Conservation (phyloP, 2,329 filamentous ascomycete species). For the Fusarium citri region DNA sequence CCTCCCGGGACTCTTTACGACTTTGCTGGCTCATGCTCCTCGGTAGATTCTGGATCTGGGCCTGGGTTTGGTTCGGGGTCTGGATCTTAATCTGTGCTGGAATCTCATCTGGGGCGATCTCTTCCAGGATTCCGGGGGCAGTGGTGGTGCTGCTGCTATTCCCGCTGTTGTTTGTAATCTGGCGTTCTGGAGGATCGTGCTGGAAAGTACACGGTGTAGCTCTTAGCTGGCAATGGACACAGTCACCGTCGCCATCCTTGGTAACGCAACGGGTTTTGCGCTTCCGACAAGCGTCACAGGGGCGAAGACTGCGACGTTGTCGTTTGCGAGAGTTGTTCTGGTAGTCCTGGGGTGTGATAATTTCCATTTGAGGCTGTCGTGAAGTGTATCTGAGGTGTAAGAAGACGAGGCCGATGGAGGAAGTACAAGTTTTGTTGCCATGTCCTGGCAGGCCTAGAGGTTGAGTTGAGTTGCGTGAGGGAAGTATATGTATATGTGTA, state of each 20-base stretch:
- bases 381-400: slow-evolving; percentile 6
- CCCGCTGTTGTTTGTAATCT: slow-evolving; percentile 34
- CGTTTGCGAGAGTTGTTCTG: slow-evolving; percentile 47
- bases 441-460: background rate
- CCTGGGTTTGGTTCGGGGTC: slow-evolving; percentile 18
- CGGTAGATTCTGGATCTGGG: slow-evolving; percentile 19
- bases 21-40: slow-evolving; percentile 30
- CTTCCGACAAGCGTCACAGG: slow-evolving; percentile 51
- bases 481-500: background rate
- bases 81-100: slow-evolving; percentile 4
- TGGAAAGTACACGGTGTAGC: slow-evolving; percentile 47
- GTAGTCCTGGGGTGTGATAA: slow-evolving; percentile 50
- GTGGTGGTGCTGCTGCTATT: slow-evolving; percentile 22
- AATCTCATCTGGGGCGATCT: slow-evolving; percentile 27
- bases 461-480: background rate
- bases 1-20: slow-evolving; percentile 43
- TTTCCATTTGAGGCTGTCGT: slow-evolving; percentile 45
- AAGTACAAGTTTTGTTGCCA: slow-evolving; percentile 3
- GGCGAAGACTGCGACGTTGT: slow-evolving; percentile 46
- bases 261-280: slow-evolving; percentile 51
- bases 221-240: slow-evolving; percentile 47
- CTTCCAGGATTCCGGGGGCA: slow-evolving; percentile 31
- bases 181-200: slow-evolving; percentile 46
- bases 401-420: slow-evolving; percentile 6
- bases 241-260: slow-evolving; percentile 45